Base-by-base conservation (phyloP, 306 rosid genomes). In the Luffa acutangula region DNA sequence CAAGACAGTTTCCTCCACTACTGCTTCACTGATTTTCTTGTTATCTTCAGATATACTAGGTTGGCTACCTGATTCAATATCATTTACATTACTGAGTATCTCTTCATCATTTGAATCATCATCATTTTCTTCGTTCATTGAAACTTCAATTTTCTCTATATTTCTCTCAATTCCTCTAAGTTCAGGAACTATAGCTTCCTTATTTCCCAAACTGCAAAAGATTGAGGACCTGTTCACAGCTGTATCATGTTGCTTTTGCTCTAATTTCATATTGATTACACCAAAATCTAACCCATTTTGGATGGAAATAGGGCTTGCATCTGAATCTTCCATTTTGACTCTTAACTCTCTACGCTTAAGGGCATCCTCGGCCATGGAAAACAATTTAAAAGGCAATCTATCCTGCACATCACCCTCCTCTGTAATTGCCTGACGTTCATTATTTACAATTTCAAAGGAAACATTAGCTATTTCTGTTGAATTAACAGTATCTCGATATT, bases 121-220 rank as follows among this genome's bases (percentile, higher is more conserved):
- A 43, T 83, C 83, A 42, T 83, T 79, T 78, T 84, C 90, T 82
- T 62, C 65, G 78, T 79, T 81, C 77, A 52, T 80, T 62, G 48
- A 48, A 85, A 87, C 80, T 81, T 81, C 84, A 78, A 66, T 87
- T 82, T 85, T 87, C 69, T 85, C 52, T 42, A 78, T 63, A 41
- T 82, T 80, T 69, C 75, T 75, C 74, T 52, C 53, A 52, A 81
- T 51, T 75, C 78, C 87, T 65, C 53, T 84, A 42, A 63, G 78
- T 80, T 83, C 87, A 14, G 83, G 64, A 81, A 69, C 82, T 79
- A 80, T 74, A 79, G 82, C 93, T 85, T 89, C 96, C 78, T 66
- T 74, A 75, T 66, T 79, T 76, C 67, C 81, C 20, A 46, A 74
- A 80, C 81, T 70, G 83, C 81, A 56, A 80, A 78, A 88, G 76